Percentiles rank a stretch among this genome's conserved stretches.
These are phyloP conservation scores for Cajanus cajan DNA, from an alignment of 306 rosid species.

Conservation along the genomic window DNA sequence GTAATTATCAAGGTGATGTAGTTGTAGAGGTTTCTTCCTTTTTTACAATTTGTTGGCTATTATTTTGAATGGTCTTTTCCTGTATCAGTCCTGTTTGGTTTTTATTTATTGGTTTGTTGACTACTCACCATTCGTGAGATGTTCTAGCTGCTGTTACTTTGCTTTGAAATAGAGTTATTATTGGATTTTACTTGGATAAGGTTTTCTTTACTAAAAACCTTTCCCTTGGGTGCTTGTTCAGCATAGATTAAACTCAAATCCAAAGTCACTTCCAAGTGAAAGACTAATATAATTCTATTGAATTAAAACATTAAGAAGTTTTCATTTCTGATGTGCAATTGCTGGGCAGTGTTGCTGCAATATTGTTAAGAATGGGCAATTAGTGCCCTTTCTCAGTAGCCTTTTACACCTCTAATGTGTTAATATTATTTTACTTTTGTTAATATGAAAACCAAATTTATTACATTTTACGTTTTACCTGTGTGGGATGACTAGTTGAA, in stretches of 20 bases:
- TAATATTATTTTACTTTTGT: not conserved
- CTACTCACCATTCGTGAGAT: not conserved
- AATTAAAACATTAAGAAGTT: not conserved
- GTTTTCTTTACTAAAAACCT: not conserved
- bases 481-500: not conserved
- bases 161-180: not conserved
- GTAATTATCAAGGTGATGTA: constrained; percentile 85
- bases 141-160: not conserved
- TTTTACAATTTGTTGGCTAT: constrained; percentile 5
- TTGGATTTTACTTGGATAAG: not conserved
- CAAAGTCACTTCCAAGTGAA: not conserved
- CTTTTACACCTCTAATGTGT: not conserved
- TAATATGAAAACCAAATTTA: not conserved
- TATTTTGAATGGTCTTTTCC: not conserved
- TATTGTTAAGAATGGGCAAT: not conserved
- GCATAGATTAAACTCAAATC: not conserved
- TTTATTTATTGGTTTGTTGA: not conserved
- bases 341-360: not conserved
- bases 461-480: not conserved
- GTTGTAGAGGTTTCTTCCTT: constrained; percentile 15
- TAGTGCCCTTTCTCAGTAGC: not conserved
- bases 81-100: not conserved
- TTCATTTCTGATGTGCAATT: not conserved
- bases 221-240: not conserved
- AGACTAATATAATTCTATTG: not conserved